Conservation (phyloP, 805 yeast genomes). For the Isabelozyma pseudorhagii region DNA sequence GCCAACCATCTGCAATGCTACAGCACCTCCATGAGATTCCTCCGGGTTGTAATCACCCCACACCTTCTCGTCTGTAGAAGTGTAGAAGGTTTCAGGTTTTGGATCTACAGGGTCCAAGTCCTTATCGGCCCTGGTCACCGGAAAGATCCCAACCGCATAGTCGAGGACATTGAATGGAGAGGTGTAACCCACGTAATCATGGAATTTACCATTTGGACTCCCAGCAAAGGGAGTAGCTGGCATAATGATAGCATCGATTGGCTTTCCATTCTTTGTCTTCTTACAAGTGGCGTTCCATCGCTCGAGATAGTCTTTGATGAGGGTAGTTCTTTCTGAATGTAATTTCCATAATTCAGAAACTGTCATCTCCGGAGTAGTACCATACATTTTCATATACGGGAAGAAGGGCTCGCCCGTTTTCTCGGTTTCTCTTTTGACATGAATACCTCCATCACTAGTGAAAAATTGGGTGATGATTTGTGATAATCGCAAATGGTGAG, state of each 20-base stretch:
- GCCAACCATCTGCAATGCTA: conserved; percentile 65
- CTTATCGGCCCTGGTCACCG: conserved; percentile 55
- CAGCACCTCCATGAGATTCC: conserved; percentile 57
- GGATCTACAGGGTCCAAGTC: conserved; percentile 29
- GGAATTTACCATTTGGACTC: conserved; percentile 28
- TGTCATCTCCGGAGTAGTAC: conserved; percentile 28
- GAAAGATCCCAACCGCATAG: conserved; percentile 39
- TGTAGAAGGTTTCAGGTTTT: conserved; percentile 21
- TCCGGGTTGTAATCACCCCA: conserved; percentile 45
- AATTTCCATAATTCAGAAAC: conserved; percentile 40
- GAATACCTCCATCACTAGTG: conserved; percentile 45
- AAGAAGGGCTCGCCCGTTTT: conserved; percentile 34
- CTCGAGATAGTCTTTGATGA: conserved; percentile 39
- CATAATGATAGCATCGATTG: conserved; percentile 45
- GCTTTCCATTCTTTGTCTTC: conserved; percentile 30
- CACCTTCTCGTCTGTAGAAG: conserved; percentile 40
- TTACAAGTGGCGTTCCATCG: conserved; percentile 38
- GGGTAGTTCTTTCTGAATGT: conserved; percentile 30
- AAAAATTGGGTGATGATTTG: conserved; percentile 33
- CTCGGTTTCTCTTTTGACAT: conserved; percentile 27
- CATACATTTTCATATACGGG: conserved; percentile 35
- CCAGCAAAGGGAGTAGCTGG: conserved; percentile 50
- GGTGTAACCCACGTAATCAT: conserved; percentile 47
- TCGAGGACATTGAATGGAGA: conserved; percentile 26
- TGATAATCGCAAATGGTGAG: conserved; percentile 30